Evolutionary conservation across 306 rosid genomes (phyloP), one percentile per base, ranked within the genome.

Genomic region (Cucurbita argyrosperma): DNA sequence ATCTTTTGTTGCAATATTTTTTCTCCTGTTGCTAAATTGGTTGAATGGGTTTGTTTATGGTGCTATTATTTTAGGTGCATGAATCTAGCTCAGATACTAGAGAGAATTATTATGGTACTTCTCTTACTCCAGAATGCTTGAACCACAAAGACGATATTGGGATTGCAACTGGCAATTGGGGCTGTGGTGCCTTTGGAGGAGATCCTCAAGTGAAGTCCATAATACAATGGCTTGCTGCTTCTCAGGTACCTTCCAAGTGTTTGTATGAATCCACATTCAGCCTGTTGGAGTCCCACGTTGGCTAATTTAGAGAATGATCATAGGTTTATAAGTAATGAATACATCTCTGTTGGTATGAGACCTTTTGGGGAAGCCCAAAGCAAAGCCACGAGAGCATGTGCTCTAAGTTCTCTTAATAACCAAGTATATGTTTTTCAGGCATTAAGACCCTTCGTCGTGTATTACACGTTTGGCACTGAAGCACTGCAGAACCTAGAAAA

Each of bases 161-260:
- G 79, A 46, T 93, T 83, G 97, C 84, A 35, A 93, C 98, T 38
- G 98, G 97, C 54, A 93, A 93, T 79, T 93, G 96, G 98, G 98
- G 98, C 71, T 93, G 98, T 49, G 96, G 97, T 65, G 97, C 94
- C 35, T 93, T 93, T 80, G 96, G 97, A 64, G 98, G 98, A 73
- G 98, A 93, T 83, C 98, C 96, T 60, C 87, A 90, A 84, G 81
- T 93, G 35, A 93, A 93, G 88, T 8, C 92, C 78, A 80, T 90
- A 57, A 81, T 93, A 72, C 98, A 93, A 71, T 93, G 98, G 98
- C 92, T 93, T 78, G 96, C 98, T 73, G 94, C 97, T 74, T 93
- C 98, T 81, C 96, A 90, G 91, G 97, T 93, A 79, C 83, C 73
- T 75, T 76, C 68, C 26, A 75, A 72, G 73, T 84, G 69, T 64